Percentiles rank a stretch among this genome's conserved stretches.
phyloP scores from a whole-genome alignment of 2,329 filamentous ascomycete genomes.

The Colletotrichum magnum region DNA sequence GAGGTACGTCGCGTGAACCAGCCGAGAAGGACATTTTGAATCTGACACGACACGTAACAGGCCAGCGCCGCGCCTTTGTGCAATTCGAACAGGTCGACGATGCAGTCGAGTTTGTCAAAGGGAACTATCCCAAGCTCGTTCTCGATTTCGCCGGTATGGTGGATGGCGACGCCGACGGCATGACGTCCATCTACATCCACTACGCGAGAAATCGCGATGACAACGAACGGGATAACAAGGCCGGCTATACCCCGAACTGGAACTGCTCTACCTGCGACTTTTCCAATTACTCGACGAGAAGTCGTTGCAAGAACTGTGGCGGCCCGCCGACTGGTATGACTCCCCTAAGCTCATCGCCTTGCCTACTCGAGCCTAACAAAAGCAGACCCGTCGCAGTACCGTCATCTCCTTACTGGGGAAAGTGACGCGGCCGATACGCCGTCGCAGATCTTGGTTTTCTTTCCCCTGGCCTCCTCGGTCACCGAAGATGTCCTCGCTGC shows the following conservation, averaged over 20 bases:
- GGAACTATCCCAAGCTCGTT: constrained; percentile 57
- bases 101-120: constrained; percentile 58
- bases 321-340: constrained; percentile 30
- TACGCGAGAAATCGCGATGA: constrained; percentile 56
- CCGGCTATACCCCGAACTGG: constrained; percentile 50
- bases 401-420: constrained; percentile 60
- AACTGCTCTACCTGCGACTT: constrained; percentile 52
- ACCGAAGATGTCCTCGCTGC: constrained; percentile 80
- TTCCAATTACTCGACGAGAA: constrained; percentile 55
- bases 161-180: constrained; percentile 56
- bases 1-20: constrained; percentile 7
- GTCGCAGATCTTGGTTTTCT: constrained; percentile 83
- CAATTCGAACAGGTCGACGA: constrained; percentile 57
- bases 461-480: constrained; percentile 78
- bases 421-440: constrained; percentile 68
- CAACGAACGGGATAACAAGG: constrained; percentile 47
- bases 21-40: not conserved
- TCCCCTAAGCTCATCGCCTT: not conserved
- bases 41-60: constrained; percentile 44
- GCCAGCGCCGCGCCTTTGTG: constrained; percentile 56
- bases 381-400: constrained; percentile 28
- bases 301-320: constrained; percentile 56
- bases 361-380: not conserved
- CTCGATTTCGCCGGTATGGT: constrained; percentile 53
- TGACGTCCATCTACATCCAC: constrained; percentile 55